Evolutionary conservation across 345 rosid genomes (phyloP).

Genomic region (Citrus glauca): DNA sequence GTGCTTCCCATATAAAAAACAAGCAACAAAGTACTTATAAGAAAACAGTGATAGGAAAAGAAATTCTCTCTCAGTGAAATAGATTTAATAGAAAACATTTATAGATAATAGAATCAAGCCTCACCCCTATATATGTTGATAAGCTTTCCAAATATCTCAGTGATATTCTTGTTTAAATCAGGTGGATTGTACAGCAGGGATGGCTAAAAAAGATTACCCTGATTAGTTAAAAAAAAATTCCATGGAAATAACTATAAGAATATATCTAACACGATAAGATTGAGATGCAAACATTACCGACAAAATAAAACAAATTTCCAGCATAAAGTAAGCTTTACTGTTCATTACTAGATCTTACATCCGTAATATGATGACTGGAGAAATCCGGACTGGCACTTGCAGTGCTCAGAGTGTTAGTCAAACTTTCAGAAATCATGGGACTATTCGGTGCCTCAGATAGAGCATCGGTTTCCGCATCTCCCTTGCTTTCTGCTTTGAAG

Average conservation of each 20-base stretch:
- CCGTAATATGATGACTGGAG: slow-evolving; percentile 29
- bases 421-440: slow-evolving; percentile 32
- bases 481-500: slow-evolving; percentile 14
- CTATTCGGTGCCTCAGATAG: slow-evolving; percentile 21
- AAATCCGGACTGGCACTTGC: slow-evolving; percentile 28
- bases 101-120: not conserved
- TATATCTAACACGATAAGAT: not conserved
- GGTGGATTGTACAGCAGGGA: slow-evolving; percentile 66
- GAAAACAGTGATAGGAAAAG: not conserved
- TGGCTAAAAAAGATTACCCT: slow-evolving; percentile 28
- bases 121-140: slow-evolving; percentile 82
- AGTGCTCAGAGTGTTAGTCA: slow-evolving; percentile 31
- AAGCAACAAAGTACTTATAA: not conserved
- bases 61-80: not conserved
- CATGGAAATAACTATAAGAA: not conserved
- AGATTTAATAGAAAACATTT: not conserved
- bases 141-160: slow-evolving; percentile 87
- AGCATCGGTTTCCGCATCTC: slow-evolving; percentile 14
- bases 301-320: not conserved
- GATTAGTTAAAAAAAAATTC: slow-evolving; percentile 3
- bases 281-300: not conserved
- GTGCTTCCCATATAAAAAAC: slow-evolving; percentile 44
- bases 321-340: not conserved
- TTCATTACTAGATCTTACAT: slow-evolving; percentile 39
- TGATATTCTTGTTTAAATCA: slow-evolving; percentile 73